Percentiles rank a stretch among this genome's conserved stretches.
These are phyloP conservation scores for Camelina sativa DNA, from an alignment of 345 rosid species.

Conservation along the genomic window DNA sequence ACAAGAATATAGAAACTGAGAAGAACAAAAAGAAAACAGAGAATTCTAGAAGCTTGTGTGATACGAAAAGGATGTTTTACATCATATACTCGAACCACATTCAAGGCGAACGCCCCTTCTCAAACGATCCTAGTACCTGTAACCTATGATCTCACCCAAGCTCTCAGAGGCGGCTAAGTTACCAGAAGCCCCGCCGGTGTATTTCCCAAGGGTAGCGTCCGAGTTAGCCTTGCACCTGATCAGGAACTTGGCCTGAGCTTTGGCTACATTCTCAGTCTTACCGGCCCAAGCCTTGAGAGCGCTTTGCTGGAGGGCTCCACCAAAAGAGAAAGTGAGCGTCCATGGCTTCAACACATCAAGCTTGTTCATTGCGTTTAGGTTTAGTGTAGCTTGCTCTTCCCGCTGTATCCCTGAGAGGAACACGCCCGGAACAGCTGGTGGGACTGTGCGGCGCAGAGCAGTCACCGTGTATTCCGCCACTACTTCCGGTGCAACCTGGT, in stretches of 20 bases:
- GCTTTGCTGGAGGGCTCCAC: slow-evolving; percentile 94
- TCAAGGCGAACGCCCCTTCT: not conserved
- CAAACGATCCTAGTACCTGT: slow-evolving; percentile 64
- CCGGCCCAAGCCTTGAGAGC: slow-evolving; percentile 92
- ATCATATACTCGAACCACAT: slow-evolving; percentile 5
- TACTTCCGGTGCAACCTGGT: slow-evolving; percentile 69
- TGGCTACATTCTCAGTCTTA: slow-evolving; percentile 72
- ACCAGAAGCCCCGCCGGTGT: slow-evolving; percentile 48
- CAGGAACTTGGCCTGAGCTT: slow-evolving; percentile 78
- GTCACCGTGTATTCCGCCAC: slow-evolving; percentile 71
- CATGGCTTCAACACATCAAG: slow-evolving; percentile 80
- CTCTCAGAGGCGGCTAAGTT: slow-evolving; percentile 82
- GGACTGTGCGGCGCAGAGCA: slow-evolving; percentile 83
- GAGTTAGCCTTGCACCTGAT: slow-evolving; percentile 84
- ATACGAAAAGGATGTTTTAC: no score
- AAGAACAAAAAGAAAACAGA: no score
- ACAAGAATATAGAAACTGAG: no score
- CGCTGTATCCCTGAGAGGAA: slow-evolving; percentile 91
- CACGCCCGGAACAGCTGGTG: slow-evolving; percentile 90
- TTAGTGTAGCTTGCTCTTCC: slow-evolving; percentile 82
- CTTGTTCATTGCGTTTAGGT: slow-evolving; percentile 91
- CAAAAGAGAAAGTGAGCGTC: slow-evolving; percentile 93
- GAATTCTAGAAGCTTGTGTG: no score
- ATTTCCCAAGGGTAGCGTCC: slow-evolving; percentile 84
- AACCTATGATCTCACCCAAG: slow-evolving; percentile 68